Evolutionary conservation across 2,329 filamentous ascomycete genomes (phyloP), one percentile per base, ranked within the genome.

Genomic region (Emmonsiellopsis sp.): DNA sequence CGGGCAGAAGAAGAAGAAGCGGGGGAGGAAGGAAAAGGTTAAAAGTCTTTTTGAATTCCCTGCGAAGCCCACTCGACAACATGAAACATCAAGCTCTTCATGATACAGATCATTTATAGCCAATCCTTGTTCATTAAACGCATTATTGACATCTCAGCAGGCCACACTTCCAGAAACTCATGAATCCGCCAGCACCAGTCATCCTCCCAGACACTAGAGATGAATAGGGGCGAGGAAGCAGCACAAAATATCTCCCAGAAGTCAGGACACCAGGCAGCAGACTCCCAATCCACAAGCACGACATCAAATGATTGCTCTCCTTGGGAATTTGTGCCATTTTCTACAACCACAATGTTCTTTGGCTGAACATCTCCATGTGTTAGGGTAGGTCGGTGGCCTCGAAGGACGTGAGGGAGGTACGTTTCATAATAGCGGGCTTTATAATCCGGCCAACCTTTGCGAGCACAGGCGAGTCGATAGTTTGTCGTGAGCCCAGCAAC

Each of bases 361-460:
- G 60, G 62, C 57, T 67, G 63, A 52, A 62, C 46, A 41, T 65
- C 64, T 26, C 63, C 62, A 55, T 67, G 64, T 10, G 64, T 66
- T 42, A 66, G 57, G 40, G 59, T 66, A 0, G 65, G 61, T 55
- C 60, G 61, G 48, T 65, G 62, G 13, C 63, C 63, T 53, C 63
- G 55, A 50, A 65, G 57, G 34, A 65, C 54, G n/a, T 52, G 40
- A 54, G 55, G 7, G 20, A 66, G 43, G 37, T 64, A 60, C 55
- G 51, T 61, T 57, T 66, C 59, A 44, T 64, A 66, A 53, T 57
- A 66, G 55, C 60, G 60, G 52, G 43, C 59, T 56, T 64, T 65
- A 38, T 61, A 63, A 51, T 63, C 62, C 46, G 60, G 58, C 5
- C n/a, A 26, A 31, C 52, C 48, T 54, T 65, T 63, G 20, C 46